phyloP scores from a whole-genome alignment of 1,284 basidiomycete species.

The Vanrija pseudolonga region DNA sequence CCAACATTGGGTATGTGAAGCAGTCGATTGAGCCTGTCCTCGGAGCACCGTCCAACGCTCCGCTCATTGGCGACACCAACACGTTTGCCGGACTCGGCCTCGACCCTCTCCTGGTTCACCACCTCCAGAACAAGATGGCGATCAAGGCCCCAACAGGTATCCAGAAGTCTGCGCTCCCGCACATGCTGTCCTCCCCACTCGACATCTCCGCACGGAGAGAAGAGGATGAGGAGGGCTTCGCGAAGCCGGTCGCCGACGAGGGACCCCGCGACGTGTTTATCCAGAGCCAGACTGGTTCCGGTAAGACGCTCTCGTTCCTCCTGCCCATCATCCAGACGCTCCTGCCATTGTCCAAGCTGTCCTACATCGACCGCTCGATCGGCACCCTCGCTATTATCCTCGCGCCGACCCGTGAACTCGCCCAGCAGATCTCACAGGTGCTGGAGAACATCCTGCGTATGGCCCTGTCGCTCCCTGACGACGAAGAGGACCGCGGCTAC shows the following conservation, averaged over 20 bases:
- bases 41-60: constrained; percentile 74
- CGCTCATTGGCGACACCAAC: constrained; percentile 62
- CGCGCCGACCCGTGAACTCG: constrained; percentile 89
- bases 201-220: constrained; percentile 31
- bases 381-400: constrained; percentile 94
- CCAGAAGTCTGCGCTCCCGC: constrained; percentile 75
- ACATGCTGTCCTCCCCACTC: constrained; percentile 56
- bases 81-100: constrained; percentile 73
- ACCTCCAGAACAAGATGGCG: constrained; percentile 75
- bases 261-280: constrained; percentile 79
- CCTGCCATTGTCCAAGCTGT: constrained; percentile 77
- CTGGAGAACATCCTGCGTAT: constrained; percentile 65
- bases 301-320: constrained; percentile 92
- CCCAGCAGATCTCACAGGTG: constrained; percentile 83
- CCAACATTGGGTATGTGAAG: constrained; percentile 20
- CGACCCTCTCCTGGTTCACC: constrained; percentile 73
- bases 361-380: constrained; percentile 78
- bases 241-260: constrained; percentile 1
- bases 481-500: constrained; percentile 53
- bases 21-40: constrained; percentile 15
- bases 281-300: constrained; percentile 96
- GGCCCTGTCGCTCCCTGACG: constrained; percentile 55
- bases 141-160: constrained; percentile 87
- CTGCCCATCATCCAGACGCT: constrained; percentile 93
- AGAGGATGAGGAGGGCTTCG: constrained; percentile 16